A percentile compares a stretch with the other conserved stretches of the same genome.
Conservation (phyloP, 805 yeast species). For the Jamesozyma hellenica region DNA sequence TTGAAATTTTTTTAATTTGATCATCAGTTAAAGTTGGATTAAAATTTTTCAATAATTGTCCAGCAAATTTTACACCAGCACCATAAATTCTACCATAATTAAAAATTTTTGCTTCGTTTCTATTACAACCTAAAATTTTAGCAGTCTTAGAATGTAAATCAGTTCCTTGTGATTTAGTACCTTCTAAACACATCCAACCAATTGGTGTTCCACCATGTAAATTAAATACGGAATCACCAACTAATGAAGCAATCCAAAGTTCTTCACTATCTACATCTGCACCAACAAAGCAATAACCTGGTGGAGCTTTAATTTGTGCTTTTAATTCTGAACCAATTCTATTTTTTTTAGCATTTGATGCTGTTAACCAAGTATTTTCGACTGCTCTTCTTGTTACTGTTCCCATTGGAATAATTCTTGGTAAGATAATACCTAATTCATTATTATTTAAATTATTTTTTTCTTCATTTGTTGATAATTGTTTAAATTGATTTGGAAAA, state of each 20-base stretch:
- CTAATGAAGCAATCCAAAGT: conserved; percentile 91
- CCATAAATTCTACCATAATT: conserved; percentile 97
- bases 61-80: conserved; percentile 88
- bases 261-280: conserved; percentile 99
- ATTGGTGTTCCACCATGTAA: conserved; percentile 93
- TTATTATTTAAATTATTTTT: neutral
- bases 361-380: conserved; percentile 95
- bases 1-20: conserved; percentile 59
- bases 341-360: conserved; percentile 79
- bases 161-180: conserved; percentile 82
- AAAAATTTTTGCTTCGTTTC: conserved; percentile 90
- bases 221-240: conserved; percentile 84
- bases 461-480: neutral
- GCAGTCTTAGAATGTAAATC: conserved; percentile 95
- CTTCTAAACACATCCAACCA: conserved; percentile 99
- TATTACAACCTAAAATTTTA: conserved; percentile 70
- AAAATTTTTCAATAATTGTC: conserved; percentile 72
- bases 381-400: conserved; percentile 94
- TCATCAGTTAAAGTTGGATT: conserved; percentile 58
- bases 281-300: conserved; percentile 86
- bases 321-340: conserved; percentile 91
- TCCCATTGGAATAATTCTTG: conserved; percentile 85
- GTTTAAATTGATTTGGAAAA: conserved; percentile 19
- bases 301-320: conserved; percentile 75
- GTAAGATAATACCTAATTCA: conserved; percentile 63